Base-by-base conservation (phyloP, 1,139 yeast species). In the Kurtzmaniella quercitrusa region DNA sequence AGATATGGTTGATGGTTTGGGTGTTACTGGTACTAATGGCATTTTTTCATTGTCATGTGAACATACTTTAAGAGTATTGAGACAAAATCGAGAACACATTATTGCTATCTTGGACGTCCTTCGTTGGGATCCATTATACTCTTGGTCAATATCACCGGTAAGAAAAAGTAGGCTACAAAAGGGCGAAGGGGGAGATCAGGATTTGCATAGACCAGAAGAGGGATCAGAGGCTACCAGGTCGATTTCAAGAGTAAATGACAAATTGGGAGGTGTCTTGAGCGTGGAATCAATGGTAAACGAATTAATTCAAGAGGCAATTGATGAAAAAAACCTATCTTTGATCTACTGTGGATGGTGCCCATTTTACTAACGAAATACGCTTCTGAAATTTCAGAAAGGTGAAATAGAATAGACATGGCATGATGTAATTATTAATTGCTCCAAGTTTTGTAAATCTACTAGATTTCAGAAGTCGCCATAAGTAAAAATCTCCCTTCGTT, bases 1-100 rank as follows among this genome's bases (percentile, higher is more conserved):
- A 47, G 98, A 94, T 59, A 69, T 93, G 17, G 87, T 91, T 3
- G 97, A 91, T 65, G 99, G 96, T 0, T 78, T 94, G 68, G 98
- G 99, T 0, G 71, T 85, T 1, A 78, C 85, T 12, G 96, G 95
- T 0, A 80, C 80, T 0, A 79, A 82, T 45, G 98, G 98, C 0
- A 68, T 82, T 1, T 93, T 88, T 56, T 71, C 78, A 42, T 72
- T 76, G 46, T 78, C 85, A 39, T 83, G 95, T 53, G 95, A 88
- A 55, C 79, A 81, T 46, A 87, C 89, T 0, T 76, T 87, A 46
- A 61, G 78, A 26, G 88, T 86, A 1, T 61, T 94, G 39, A 67
- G 95, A 45, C 63, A 66, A 3, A 84, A 88, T 53, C 69, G 70
- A 28, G 86, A 81, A 36, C 84, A 83, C 51, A 87, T 94, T 22